Base-by-base conservation (phyloP, 306 rosid species). In the Canavalia ensiformis region DNA sequence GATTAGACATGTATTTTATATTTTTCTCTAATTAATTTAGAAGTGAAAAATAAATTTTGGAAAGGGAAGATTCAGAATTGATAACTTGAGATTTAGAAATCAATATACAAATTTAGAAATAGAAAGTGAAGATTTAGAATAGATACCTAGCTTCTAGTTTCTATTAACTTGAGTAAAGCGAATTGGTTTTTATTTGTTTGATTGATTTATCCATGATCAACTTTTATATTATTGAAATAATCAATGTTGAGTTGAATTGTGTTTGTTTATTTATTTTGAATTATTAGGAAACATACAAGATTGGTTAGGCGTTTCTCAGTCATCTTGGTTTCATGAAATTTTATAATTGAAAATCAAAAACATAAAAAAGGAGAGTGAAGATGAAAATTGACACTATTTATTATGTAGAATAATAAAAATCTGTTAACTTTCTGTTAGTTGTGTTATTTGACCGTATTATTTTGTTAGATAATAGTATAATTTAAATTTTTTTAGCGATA, bases 401-500 rank as follows among this genome's bases (percentile, higher is more conserved):
- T 78, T 10, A 44, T 7, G n/a, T 13, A 35, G 58, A 47, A 13
- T 29, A 25, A 46, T 1, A n/a, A 7, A 65, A 60, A 46, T 18
- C 31, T 62, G 52, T 35, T 46, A 54, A 77, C 28, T 57, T 77
- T 29, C 4, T 72, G 4, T 72, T 55, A 55, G 41, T 55, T 50
- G n/a, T 55, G 13, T 54, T 56, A 47, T 63, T 41, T 46, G 4
- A 51, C 28, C 49, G 46, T 8, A 6, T 79, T 58, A 39, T 56
- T 76, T 35, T 44, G 33, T 41, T 59, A 25, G 25, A 71, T 79
- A 42, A 83, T 77, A 54, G 50, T 6, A 29, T 54, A 12, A 71
- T 62, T 59, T 18, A 30, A 52, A 10, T 13, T 46, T 47, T 81
- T 18, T 69, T 50, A 95, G 98, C 76, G 89, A 95, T 60, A 96